Base-by-base conservation (phyloP, 768 basidiomycete genomes). In the Leccinum fibrillosum region DNA sequence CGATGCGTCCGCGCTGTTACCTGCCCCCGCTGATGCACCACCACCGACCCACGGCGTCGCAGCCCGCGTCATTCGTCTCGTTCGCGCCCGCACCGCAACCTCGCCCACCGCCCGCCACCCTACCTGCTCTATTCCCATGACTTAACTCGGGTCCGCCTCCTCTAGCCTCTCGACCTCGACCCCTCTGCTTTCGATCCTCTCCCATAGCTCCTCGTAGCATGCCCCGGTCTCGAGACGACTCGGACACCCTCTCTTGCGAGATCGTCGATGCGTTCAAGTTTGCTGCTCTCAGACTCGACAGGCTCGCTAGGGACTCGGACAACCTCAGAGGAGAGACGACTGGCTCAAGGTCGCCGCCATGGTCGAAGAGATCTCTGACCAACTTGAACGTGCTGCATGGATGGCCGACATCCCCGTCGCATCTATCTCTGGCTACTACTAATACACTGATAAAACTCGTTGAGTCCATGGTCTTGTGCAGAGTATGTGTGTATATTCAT, bases 321-420 rank as follows among this genome's bases (percentile, higher is more conserved):
- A 75, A 51, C 77, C 80, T 52, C 71, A 79, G 25, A 77, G 83
- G 57, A 82, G 82, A 57, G 89, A 91, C 34, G 83, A 82, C 7
- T 91, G 86, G 73, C 70, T 78, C 65, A 88, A 86, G 73, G 83
- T 90, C 54, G 78, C 86, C 3, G 75, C 74, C 32, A 87, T 91
- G 82, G 76, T 92, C 15, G 89, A 91, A 58, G 88, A 92, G 45
- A 79, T 86, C 15, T 80, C 85, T 0, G 80, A 82, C 62, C 78
- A 81, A 9, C 76, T n/a, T n/a, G n/a, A n/a, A n/a, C n/a, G 84
- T 30, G 82, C 86, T 0, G 80, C 84, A 4, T 89, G 86, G 83
- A 85, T 91, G 80, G 88, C 88, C 0, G 90, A 92, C 65, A 83
- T 90, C 12, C 78, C 92, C 32, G 79, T 91, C 15, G 80, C 86